Base-by-base conservation (phyloP, 495 filamentous ascomycete species). In the Aspergillus hancockii region DNA sequence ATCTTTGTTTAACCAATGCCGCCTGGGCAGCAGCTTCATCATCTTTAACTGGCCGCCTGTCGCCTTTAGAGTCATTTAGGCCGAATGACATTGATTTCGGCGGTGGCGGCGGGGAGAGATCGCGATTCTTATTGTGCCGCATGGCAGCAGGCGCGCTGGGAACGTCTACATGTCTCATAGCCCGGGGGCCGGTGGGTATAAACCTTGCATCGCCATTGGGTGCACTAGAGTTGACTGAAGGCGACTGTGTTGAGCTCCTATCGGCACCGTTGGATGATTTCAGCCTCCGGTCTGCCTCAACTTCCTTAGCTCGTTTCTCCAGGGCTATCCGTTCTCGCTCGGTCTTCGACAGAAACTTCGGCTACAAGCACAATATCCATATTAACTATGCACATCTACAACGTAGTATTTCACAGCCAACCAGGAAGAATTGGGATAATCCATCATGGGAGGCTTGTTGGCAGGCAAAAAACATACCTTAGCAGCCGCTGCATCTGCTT, bases 341-440 rank as follows among this genome's bases (percentile, higher is more conserved):
- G 34, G 89, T 89, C 79, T 93, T 97, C 3, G 91, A 88, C 12
- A 98, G 75, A 70, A 96, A 98, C 77, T 93, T 93, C 4, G 95
- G 95, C 84, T 96, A 68, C 34, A 68, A 19, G 54, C 41, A 64
- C 58, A 64, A n/a, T 61, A 32, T 62, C 51, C 43, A 59, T 63
- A 58, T 59, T 59, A 61, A 64, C 63, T 54, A 67, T 22, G 22
- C 34, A 56, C 51, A 36, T 30, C 16, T 28, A 28, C n/a, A 25
- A 38, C 0, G 23, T 12, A 36, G 13, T 5, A 19, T 43, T 25
- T 52, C 8, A 2, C n/a, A 30, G 38, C 10, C 41, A 46, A 23
- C 40, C 40, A 56, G 10, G 16, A 47, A 32, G 22, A 12, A 32
- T 28, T 34, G 34, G 53, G 0, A 7, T 13, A 52, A 52, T 23